These are phyloP conservation scores for Fusarium irregulare DNA, from an alignment of 2,329 filamentous ascomycete genomes.

Conservation along the genomic window DNA sequence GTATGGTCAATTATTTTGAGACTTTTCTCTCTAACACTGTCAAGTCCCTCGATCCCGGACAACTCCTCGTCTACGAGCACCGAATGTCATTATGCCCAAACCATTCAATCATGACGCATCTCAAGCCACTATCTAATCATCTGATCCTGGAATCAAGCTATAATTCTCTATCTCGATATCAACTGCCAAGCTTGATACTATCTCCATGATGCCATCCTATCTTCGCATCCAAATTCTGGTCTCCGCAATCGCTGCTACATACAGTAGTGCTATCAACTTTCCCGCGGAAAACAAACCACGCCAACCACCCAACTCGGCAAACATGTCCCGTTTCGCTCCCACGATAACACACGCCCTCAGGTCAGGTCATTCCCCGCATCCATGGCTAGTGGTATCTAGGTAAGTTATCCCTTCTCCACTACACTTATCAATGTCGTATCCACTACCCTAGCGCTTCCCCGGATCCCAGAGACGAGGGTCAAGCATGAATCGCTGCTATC, in stretches of 20 bases:
- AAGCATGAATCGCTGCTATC: conserved; percentile 31
- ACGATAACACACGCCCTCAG: conserved; percentile 22
- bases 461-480: conserved; percentile 21
- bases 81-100: background rate
- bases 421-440: conserved; percentile 15
- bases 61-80: background rate
- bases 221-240: conserved; percentile 33
- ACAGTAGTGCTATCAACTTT: conserved; percentile 1
- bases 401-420: conserved; percentile 14
- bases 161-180: conserved; percentile 7
- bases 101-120: conserved; percentile 2
- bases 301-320: conserved; percentile 1
- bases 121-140: conserved; percentile 6
- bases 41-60: background rate
- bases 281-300: conserved; percentile 32
- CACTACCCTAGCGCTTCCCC: conserved; percentile 36
- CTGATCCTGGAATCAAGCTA: background rate
- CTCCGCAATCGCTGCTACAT: conserved; percentile 5
- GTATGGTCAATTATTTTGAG: background rate
- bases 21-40: no score
- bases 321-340: background rate
- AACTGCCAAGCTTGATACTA: conserved; percentile 13
- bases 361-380: conserved; percentile 8
- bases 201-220: conserved; percentile 30
- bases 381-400: conserved; percentile 36